Percentiles rank a stretch among this genome's conserved stretches.
Conservation (phyloP, 1,139 yeast species). For the Dujonia santamariae region DNA sequence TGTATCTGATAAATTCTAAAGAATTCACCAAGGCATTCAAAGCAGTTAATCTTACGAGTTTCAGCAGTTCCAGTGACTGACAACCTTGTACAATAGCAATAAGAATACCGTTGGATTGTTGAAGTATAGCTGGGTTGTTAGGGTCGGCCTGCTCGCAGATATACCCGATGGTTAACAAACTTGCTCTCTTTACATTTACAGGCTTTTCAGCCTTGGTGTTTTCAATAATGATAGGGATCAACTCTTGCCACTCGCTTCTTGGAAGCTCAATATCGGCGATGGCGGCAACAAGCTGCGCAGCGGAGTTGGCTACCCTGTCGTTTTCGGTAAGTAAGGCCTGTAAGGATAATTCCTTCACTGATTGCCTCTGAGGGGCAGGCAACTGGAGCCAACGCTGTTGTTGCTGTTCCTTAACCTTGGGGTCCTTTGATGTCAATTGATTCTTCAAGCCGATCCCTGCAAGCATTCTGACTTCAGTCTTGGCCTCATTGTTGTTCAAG, state of each 20-base stretch:
- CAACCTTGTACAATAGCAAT: conserved; percentile 98
- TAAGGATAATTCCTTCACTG: conserved; percentile 68
- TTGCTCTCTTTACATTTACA: conserved; percentile 77
- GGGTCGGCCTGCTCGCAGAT: conserved; percentile 96
- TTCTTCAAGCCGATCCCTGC: conserved; percentile 90
- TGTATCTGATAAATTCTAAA: conserved; percentile 80
- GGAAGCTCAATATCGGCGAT: conserved; percentile 95
- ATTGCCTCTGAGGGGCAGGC: conserved; percentile 50
- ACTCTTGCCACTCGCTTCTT: conserved; percentile 79
- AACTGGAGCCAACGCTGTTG: conserved; percentile 63
- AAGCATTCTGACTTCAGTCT: conserved; percentile 83
- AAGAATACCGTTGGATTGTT: conserved; percentile 87
- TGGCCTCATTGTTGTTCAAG: conserved; percentile 62
- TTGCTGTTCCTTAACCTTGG: conserved; percentile 46
- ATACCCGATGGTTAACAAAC: conserved; percentile 87
- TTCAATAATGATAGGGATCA: conserved; percentile 78
- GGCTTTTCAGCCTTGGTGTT: conserved; percentile 80
- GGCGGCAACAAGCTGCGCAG: conserved; percentile 94
- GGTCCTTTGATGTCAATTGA: conserved; percentile 77
- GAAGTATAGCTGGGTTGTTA: conserved; percentile 68
- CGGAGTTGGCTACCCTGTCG: conserved; percentile 79
- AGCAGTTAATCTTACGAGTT: conserved; percentile 81
- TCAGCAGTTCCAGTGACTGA: conserved; percentile 72
- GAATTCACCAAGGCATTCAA: conserved; percentile 89
- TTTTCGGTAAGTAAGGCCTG: conserved; percentile 62